Conservation (phyloP, 2,329 filamentous ascomycete genomes). For the Trichoderma brevicompactum region DNA sequence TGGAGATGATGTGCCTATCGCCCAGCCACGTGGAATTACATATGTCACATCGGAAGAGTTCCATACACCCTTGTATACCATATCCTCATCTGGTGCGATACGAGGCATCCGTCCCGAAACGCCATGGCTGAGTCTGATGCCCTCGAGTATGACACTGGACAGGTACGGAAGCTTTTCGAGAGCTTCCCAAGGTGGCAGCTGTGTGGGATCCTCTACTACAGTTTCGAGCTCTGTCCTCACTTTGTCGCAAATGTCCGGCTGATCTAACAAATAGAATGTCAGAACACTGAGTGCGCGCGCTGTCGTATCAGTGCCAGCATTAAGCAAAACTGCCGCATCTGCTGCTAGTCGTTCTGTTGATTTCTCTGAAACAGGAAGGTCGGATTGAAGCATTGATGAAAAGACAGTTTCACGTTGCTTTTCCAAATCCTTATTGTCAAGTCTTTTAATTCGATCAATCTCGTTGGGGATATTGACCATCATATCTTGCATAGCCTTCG, state of each 20-base stretch:
- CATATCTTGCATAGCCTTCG: constrained; percentile 3
- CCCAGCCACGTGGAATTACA: constrained; percentile 42
- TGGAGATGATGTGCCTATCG: constrained; percentile 44
- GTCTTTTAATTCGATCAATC: neutral
- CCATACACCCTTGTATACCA: constrained; percentile 38
- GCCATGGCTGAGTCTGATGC: constrained; percentile 43
- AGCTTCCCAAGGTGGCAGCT: constrained; percentile 36
- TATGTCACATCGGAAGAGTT: constrained; percentile 32
- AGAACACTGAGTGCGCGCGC: constrained; percentile 38
- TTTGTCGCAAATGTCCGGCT: constrained; percentile 37
- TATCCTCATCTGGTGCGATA: constrained; percentile 39
- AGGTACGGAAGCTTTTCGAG: constrained; percentile 45
- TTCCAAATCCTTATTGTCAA: neutral
- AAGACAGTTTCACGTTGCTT: constrained; percentile 2
- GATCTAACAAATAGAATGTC: constrained; percentile 42
- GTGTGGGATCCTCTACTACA: constrained; percentile 36
- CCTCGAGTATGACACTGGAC: constrained; percentile 44
- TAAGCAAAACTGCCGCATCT: constrained; percentile 42
- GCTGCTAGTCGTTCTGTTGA: constrained; percentile 38
- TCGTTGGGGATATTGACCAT: constrained; percentile 3
- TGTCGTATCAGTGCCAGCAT: constrained; percentile 44
- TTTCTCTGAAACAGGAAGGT: constrained; percentile 43
- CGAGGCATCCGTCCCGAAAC: constrained; percentile 38
- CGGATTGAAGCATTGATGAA: constrained; percentile 29
- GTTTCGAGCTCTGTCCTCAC: constrained; percentile 38